phyloP scores from a whole-genome alignment of 768 basidiomycete genomes.

The Leccinellum albellum region DNA sequence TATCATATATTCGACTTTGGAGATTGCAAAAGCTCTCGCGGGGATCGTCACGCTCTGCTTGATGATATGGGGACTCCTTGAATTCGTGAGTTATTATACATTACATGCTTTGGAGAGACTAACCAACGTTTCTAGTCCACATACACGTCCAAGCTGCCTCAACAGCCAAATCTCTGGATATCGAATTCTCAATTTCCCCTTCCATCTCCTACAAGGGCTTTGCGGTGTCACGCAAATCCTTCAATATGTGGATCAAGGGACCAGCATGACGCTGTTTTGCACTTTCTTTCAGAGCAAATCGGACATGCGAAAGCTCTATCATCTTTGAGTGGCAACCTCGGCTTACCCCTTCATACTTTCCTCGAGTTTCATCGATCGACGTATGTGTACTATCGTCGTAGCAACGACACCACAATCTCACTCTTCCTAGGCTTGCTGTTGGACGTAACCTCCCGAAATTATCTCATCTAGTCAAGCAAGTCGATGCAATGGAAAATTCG shows the following conservation, averaged over 20 bases:
- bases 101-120: not conserved
- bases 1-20: constrained; percentile 3
- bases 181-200: constrained; percentile 8
- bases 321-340: constrained; percentile 18
- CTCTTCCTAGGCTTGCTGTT: constrained; percentile 7
- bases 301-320: constrained; percentile 27
- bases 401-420: not conserved
- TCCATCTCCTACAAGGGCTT: constrained; percentile 2
- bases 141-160: constrained; percentile 4
- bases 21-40: constrained; percentile 14
- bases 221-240: constrained; percentile 3
- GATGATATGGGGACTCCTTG: constrained; percentile 21
- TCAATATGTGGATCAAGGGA: constrained; percentile 8
- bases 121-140: constrained; percentile 14
- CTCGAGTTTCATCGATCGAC: constrained; percentile 16
- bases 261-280: constrained; percentile 18
- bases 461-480: not conserved
- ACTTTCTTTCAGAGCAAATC: constrained; percentile 29
- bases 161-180: constrained; percentile 1
- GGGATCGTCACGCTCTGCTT: constrained; percentile 18
- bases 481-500: constrained; percentile 17
- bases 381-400: constrained; percentile 12
- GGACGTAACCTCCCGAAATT: not conserved
- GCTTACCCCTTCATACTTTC: constrained; percentile 19
- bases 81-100: constrained; percentile 14